Base-by-base conservation (phyloP, 352 stramenopile species). In the Blastocystis sp. region DNA sequence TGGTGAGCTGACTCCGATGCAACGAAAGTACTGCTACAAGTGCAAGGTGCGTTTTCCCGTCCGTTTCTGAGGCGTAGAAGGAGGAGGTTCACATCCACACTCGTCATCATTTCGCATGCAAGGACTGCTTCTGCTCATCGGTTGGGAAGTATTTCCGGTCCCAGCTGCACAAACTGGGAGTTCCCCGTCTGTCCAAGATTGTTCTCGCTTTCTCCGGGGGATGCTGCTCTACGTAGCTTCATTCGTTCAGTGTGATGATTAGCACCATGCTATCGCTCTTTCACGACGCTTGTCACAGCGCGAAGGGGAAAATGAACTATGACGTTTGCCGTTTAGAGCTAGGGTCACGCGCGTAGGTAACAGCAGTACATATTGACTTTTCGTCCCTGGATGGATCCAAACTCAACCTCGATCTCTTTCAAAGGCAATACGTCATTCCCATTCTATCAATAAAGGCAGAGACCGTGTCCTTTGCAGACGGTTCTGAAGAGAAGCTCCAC, bases 21-120 rank as follows among this genome's bases (percentile, higher is more conserved):
- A 4, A 16, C 13, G 19, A 67, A 69, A 31, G 45, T 12, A 67
- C 24, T 85, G 74, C 26, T 85, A 85, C 35, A 85, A 85, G 51
- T 85, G 74, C 60, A 85, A 85, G 33, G 74, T 85, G 50, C 0
- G n/a, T 55, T 16, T 55, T 16, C 45, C 16, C 45, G 45, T 55
- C 16, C 45, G 16, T 55, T 16, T 55, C 6, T 55, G 45, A 55
- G 45, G 45, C 9, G 13, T 45, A 59, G 33, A 31, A n/a, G 29
- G 26, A 45, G 0, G 13, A 31, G 21, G 29, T 37, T 39, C 21
- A 3, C 50, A 85, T 69, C 29, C 13, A 60, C 19, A 85, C 74
- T 12, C 50, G 74, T 67, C 74, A 85, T 55, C 74, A 85, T 31
- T 85, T 31, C 39, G 74, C 74, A 3, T 85, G 74, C 41, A 85